A percentile compares a stretch with the other conserved stretches of the same genome.
Conservation (phyloP, 2,329 filamentous ascomycete genomes). For the Trichoderma koningii region DNA sequence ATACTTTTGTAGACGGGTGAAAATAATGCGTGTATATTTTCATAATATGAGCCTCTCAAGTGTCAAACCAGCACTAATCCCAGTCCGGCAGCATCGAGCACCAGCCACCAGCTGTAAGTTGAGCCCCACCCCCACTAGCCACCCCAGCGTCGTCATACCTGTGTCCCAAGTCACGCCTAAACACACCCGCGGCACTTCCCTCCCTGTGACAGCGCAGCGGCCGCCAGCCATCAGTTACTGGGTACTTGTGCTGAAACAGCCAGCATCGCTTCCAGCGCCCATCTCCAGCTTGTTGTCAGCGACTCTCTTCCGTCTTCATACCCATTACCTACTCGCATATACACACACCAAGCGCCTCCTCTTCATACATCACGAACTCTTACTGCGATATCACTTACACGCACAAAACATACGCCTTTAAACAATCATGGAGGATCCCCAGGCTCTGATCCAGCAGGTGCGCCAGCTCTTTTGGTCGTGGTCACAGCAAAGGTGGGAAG, state of each 20-base stretch:
- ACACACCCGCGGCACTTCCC: neutral
- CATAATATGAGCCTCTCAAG: neutral
- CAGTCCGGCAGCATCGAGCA: conserved; percentile 3
- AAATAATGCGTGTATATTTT: neutral
- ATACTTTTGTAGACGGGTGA: neutral
- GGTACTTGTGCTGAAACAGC: conserved; percentile 5
- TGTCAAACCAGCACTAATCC: neutral
- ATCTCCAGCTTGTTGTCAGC: neutral
- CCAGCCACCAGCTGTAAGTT: conserved; percentile 7
- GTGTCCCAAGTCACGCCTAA: conserved; percentile 15
- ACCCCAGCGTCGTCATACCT: conserved; percentile 25
- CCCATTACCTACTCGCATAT: too few relatives aligned
- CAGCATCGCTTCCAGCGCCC: conserved; percentile 3
- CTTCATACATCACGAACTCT: neutral
- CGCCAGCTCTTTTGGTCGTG: conserved; percentile 31
- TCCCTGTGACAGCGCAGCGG: neutral
- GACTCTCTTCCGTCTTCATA: neutral
- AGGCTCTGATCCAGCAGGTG: conserved; percentile 77
- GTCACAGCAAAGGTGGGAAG: conserved; percentile 10
- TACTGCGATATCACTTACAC: neutral
- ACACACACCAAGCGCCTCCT: neutral
- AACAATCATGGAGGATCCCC: conserved; percentile 70
- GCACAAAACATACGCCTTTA: neutral
- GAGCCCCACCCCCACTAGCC: conserved; percentile 26
- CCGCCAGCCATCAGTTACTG: neutral